A percentile compares a stretch with the other conserved stretches of the same genome.
phyloP scores from a whole-genome alignment of 169 alveolate genomes.

The Sarcocystis neurona region DNA sequence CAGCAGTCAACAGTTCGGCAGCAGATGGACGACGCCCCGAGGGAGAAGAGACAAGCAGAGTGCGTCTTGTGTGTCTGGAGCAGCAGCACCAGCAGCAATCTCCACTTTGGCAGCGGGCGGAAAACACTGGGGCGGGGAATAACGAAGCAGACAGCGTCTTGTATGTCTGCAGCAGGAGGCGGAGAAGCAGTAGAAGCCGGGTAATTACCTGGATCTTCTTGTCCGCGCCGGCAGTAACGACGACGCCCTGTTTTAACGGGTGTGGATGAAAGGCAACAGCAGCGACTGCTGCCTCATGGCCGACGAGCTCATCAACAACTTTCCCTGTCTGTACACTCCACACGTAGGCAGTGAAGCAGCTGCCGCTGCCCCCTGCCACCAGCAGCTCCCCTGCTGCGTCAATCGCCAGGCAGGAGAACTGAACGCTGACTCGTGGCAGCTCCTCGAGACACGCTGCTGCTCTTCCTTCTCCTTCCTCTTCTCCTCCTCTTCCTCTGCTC shows the following conservation, averaged over 20 bases:
- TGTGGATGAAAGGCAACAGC: constrained; percentile 78
- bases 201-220: constrained; percentile 56
- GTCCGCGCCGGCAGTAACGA: constrained; percentile 93
- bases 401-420: constrained; percentile 92
- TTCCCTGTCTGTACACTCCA: constrained; percentile 81
- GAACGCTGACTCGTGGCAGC: constrained; percentile 78
- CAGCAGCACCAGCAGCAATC: too few relatives aligned
- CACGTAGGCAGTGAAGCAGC: constrained; percentile 58
- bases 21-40: too few relatives aligned
- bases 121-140: too few relatives aligned
- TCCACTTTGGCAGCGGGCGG: too few relatives aligned
- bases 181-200: too few relatives aligned
- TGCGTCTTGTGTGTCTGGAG: too few relatives aligned
- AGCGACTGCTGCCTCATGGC: constrained; percentile 90
- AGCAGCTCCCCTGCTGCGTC: constrained; percentile 96
- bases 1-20: too few relatives aligned
- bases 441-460: constrained; percentile 32
- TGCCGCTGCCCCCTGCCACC: constrained; percentile 96
- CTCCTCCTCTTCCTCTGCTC: too few relatives aligned
- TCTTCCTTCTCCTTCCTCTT: constrained; percentile 10
- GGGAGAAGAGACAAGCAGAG: too few relatives aligned
- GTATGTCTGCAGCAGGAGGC: too few relatives aligned
- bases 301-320: constrained; percentile 85
- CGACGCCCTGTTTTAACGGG: constrained; percentile 72
- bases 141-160: too few relatives aligned